A percentile compares a stretch with the other conserved stretches of the same genome.
phyloP scores from a whole-genome alignment of 208 protist genomes.

The Leishmania arabica region DNA sequence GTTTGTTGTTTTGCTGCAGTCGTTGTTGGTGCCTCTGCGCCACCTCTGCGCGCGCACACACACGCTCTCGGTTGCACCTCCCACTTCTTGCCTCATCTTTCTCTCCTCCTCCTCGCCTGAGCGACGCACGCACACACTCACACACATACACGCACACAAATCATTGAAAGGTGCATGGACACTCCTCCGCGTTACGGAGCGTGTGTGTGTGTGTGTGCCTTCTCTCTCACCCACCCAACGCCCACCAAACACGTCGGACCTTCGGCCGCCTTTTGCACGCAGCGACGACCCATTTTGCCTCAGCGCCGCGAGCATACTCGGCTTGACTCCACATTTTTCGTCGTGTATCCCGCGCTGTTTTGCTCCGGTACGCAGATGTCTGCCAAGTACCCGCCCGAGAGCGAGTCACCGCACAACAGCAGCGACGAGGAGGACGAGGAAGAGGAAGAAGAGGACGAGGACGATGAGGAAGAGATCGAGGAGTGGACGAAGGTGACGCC shows the following conservation, averaged over 20 bases:
- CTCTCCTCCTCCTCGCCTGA: neutral
- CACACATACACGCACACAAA: too few relatives aligned
- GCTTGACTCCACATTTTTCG: neutral
- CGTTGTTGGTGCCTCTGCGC: too few relatives aligned
- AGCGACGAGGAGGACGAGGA: slow-evolving; percentile 71
- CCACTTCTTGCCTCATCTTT: neutral
- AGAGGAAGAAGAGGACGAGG: slow-evolving; percentile 76
- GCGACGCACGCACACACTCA: neutral
- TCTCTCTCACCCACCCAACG: neutral
- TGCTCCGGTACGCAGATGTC: slow-evolving; percentile 27
- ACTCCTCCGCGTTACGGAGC: neutral
- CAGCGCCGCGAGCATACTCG: neutral
- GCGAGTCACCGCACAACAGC: slow-evolving; percentile 36
- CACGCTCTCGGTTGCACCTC: neutral
- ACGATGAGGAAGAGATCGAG: slow-evolving; percentile 71
- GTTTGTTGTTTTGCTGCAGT: too few relatives aligned
- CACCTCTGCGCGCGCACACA: neutral
- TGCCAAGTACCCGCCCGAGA: slow-evolving; percentile 37
- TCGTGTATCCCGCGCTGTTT: neutral
- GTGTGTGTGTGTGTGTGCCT: neutral
- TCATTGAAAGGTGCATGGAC: neutral
- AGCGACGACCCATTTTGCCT: neutral
- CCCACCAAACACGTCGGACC: neutral
- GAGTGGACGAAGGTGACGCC: slow-evolving; percentile 70
- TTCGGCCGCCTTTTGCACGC: neutral